Evolutionary conservation across 352 stramenopile species (phyloP), one percentile per base, ranked within the genome.

Genomic region (Pythium insidiosum): DNA sequence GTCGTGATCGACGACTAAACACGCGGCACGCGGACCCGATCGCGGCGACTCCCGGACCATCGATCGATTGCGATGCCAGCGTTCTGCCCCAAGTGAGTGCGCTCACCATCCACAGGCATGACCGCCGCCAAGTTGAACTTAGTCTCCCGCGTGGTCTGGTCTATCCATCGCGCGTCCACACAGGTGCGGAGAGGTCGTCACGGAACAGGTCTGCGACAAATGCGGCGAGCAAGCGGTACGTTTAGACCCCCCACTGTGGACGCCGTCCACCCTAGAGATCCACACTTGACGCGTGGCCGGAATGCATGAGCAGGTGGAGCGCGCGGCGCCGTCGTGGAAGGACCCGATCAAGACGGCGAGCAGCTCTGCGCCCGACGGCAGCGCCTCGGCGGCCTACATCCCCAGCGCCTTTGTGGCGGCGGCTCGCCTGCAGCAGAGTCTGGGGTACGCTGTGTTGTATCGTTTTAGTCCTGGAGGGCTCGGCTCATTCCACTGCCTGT

Each of bases 161-260:
- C 9, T n/a, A n/a, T n/a, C n/a, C n/a, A n/a, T n/a, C n/a, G n/a
- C n/a, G n/a, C n/a, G n/a, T 38, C 2, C 31, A 18, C 6, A n/a
- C n/a, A 73, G 63, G 33, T 88, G 76, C 52, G 73, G 76, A 15
- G 73, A 86, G 38, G 71, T 71, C 37, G 71, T 78, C 21, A 69
- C 74, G 23, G 43, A 34, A 3, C 56, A 73, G 23, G 58, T 61
- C 10, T 88, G 76, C 50, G 61, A 50, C 4, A 75, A 81, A 26
- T 88, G 76, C 57, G 76, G 76, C 28, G 73, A 78, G 47, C 62
- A 61, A 47, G 62, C 61, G 67, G 76, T 88, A 56, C 22, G 56
- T 48, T 6, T n/a, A n/a, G n/a, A n/a, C n/a, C n/a, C n/a, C n/a
- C n/a, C n/a, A n/a, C n/a, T n/a, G n/a, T n/a, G 19, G 26, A 28